Evolutionary conservation across 192 early-diverging fungal species (phyloP).

Genomic region (Allomyces macrogynus): DNA sequence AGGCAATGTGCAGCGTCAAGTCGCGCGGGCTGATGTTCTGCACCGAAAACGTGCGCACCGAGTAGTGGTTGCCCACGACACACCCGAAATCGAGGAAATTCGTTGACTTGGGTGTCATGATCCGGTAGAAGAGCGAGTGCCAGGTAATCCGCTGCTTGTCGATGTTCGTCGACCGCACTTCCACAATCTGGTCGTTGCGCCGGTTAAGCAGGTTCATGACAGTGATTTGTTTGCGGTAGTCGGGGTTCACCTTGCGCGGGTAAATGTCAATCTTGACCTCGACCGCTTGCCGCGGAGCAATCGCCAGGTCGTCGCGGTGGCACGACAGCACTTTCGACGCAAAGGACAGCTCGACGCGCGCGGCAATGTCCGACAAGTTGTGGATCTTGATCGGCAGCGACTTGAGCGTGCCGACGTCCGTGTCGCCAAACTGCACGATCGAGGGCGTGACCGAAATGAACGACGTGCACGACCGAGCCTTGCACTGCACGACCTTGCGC

Average conservation of each 20-base stretch:
- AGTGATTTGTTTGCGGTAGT: constrained; percentile 90
- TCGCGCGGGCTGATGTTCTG: constrained; percentile 55
- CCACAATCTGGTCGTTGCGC: constrained; percentile 73
- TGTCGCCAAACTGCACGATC: constrained; percentile 81
- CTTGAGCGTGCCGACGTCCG: constrained; percentile 82
- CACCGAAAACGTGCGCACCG: constrained; percentile 55
- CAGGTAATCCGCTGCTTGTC: constrained; percentile 93
- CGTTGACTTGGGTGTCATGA: constrained; percentile 58
- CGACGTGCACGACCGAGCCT: constrained; percentile 75
- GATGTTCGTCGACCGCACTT: constrained; percentile 81
- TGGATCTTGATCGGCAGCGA: constrained; percentile 57
- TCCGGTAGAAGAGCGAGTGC: constrained; percentile 89
- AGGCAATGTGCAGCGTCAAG: constrained; percentile 20
- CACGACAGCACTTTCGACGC: constrained; percentile 84
- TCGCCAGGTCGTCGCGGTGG: constrained; percentile 39
- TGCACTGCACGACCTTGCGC: constrained; percentile 71
- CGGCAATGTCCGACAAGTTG: constrained; percentile 72
- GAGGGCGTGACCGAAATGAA: constrained; percentile 70
- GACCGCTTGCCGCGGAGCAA: constrained; percentile 55
- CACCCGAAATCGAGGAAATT: constrained; percentile 93
- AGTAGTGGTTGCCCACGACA: constrained; percentile 61
- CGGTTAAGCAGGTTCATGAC: constrained; percentile 76
- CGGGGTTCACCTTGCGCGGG: constrained; percentile 91
- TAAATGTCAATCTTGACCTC: constrained; percentile 83
- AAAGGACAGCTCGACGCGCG: constrained; percentile 63